A percentile compares a stretch with the other conserved stretches of the same genome.
Evolutionary conservation across 495 filamentous ascomycete species (phyloP).

Genomic region (Acidiella bohemica): DNA sequence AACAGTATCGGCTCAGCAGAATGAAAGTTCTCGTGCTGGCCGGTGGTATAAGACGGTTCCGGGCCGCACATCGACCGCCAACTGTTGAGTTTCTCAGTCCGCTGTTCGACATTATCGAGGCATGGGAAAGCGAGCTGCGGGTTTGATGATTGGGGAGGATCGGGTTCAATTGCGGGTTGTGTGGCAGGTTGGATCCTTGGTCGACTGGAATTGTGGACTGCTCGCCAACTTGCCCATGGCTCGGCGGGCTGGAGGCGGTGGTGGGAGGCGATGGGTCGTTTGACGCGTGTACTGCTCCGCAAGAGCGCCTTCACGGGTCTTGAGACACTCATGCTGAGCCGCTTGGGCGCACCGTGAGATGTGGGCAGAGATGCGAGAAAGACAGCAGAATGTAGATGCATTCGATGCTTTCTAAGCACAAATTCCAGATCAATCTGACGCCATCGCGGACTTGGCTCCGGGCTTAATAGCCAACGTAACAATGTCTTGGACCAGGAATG

Average conservation of each 20-base stretch:
- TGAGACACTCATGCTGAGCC: no score
- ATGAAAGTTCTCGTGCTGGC: constrained; percentile 61
- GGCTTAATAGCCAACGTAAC: no score
- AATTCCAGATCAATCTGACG: no score
- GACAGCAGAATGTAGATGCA: no score
- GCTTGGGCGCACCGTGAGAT: no score
- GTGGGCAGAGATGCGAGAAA: no score
- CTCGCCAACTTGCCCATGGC: neutral
- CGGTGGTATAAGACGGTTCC: constrained; percentile 87
- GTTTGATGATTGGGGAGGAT: constrained; percentile 49
- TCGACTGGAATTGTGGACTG: constrained; percentile 2
- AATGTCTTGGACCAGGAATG: no score
- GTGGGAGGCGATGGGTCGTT: constrained; percentile 7
- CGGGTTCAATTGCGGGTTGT: neutral
- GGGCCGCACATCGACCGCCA: constrained; percentile 64
- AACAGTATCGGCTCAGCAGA: constrained; percentile 63
- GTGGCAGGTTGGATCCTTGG: constrained; percentile 14
- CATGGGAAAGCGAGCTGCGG: constrained; percentile 91
- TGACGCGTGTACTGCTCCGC: constrained; percentile 2
- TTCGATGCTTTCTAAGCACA: no score
- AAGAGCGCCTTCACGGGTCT: no score
- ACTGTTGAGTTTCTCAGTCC: constrained; percentile 57
- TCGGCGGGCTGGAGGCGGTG: neutral
- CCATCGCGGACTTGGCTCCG: no score
- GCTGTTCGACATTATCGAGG: constrained; percentile 77